Evolutionary conservation across 1,284 basidiomycete genomes (phyloP).

Genomic region (Ustilago cynodontis): DNA sequence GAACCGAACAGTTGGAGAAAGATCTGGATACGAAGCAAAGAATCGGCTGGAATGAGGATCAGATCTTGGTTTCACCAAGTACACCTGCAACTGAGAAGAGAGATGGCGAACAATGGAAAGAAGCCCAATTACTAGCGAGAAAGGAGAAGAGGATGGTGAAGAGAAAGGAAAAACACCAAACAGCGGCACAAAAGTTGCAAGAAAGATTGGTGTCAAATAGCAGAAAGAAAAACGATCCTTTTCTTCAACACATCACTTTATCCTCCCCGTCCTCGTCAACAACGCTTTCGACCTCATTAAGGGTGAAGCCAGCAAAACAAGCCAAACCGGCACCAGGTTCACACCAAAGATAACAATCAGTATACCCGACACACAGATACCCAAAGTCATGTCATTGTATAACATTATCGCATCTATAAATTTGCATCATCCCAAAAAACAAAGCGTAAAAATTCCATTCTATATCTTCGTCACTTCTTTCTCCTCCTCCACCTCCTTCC

Average conservation of each 20-base stretch:
- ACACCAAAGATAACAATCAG: no score
- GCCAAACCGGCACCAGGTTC: no score
- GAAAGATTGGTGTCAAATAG: conserved; percentile 19
- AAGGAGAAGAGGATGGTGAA: background rate
- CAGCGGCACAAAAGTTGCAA: conserved; percentile 4
- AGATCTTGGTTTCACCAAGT: background rate
- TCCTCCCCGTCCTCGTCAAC: background rate
- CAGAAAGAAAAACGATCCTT: conserved; percentile 17
- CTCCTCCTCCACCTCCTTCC: conserved; percentile 1
- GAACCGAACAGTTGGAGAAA: conserved; percentile 76
- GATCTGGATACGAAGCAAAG: conserved; percentile 78
- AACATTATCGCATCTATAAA: no score
- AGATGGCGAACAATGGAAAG: background rate
- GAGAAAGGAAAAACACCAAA: background rate
- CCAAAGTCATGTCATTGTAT: no score
- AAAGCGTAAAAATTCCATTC: no score
- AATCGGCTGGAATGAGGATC: conserved; percentile 59
- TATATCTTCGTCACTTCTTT: no score
- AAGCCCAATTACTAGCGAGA: background rate
- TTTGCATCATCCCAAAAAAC: no score
- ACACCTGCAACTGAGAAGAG: background rate
- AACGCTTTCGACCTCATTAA: no score
- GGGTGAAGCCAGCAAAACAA: no score
- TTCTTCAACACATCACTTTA: conserved; percentile 6
- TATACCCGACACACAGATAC: no score